phyloP scores from a whole-genome alignment of 768 basidiomycete species.

The Pisolithus tinctorius region DNA sequence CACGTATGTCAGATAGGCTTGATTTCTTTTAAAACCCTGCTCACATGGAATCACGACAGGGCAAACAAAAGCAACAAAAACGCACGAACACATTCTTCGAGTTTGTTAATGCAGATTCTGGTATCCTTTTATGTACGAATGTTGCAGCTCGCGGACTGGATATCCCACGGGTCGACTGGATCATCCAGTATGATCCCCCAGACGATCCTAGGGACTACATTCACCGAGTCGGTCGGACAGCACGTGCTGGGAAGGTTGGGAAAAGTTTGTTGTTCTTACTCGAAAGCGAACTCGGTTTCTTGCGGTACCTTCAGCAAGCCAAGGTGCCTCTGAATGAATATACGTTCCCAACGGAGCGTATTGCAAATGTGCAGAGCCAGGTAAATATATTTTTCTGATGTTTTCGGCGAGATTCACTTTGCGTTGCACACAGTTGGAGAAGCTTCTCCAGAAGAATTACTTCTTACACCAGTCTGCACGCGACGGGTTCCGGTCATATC shows the following conservation, averaged over 20 bases:
- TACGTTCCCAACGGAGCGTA: conserved; percentile 82
- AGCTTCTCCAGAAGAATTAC: conserved; percentile 92
- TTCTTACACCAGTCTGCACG: conserved; percentile 90
- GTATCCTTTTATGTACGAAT: conserved; percentile 94
- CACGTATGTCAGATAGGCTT: conserved; percentile 49
- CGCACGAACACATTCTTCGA: conserved; percentile 99
- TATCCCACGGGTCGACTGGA: conserved; percentile 97
- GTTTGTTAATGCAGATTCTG: conserved; percentile 90
- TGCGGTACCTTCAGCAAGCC: conserved; percentile 93
- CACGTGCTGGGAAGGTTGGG: conserved; percentile 92
- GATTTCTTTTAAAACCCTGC: not conserved
- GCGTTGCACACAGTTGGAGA: conserved; percentile 64
- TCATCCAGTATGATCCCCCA: conserved; percentile 97
- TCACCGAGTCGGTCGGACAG: conserved; percentile 96
- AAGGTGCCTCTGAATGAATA: conserved; percentile 98
- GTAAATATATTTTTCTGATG: conserved; percentile 35
- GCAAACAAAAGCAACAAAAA: conserved; percentile 99
- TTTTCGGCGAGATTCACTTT: not conserved
- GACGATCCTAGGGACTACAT: conserved; percentile 99
- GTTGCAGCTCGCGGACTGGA: conserved; percentile 97
- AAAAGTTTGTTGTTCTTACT: conserved; percentile 92
- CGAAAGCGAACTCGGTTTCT: conserved; percentile 90
- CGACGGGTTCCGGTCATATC: conserved; percentile 92
- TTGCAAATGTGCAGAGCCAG: conserved; percentile 94
- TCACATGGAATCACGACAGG: conserved; percentile 46